Conservation (phyloP, 345 rosid genomes). For the Arabis alpina region DNA sequence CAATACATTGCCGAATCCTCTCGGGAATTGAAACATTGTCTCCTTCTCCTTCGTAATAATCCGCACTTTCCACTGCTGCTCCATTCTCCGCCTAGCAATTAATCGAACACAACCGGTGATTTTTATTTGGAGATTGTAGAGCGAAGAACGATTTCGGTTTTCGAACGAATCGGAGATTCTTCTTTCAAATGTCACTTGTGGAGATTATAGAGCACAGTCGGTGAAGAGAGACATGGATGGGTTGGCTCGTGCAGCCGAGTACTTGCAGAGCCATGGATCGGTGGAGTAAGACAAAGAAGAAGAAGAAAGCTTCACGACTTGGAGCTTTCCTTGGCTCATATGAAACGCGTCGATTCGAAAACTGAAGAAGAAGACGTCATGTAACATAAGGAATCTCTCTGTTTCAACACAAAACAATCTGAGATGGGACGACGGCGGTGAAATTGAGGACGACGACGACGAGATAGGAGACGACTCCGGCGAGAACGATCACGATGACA, state of each 20-base stretch:
- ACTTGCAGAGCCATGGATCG: conserved; percentile 56
- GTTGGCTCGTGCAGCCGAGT: conserved; percentile 48
- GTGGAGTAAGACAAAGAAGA: conserved; percentile 13
- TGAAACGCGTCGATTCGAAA: conserved; percentile 32
- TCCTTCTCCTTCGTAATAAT: conserved; percentile 44
- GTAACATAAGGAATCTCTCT: conserved; percentile 22
- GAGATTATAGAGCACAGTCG: conserved; percentile 23
- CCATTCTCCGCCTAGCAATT: conserved; percentile 67
- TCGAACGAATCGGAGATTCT: conserved; percentile 38
- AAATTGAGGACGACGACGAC: too few species aligned
- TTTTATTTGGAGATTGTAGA: conserved; percentile 22
- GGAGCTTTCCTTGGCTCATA: conserved; percentile 29
- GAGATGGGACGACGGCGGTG: conserved; percentile 14
- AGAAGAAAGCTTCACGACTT: conserved; percentile 25
- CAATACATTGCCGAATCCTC: conserved; percentile 56
- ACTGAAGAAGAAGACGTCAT: conserved; percentile 27
- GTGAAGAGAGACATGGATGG: conserved; percentile 45
- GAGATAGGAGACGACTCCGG: too few species aligned
- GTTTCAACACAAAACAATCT: too few species aligned
- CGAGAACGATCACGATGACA: too few species aligned
- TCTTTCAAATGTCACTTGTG: conserved; percentile 30
- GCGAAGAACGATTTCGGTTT: conserved; percentile 24
- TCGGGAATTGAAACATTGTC: conserved; percentile 47
- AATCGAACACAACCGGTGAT: conserved; percentile 32
- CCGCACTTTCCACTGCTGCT: conserved; percentile 48